Conservation (phyloP, 148 eudicot species). For the Amaranthus hypochondriacus region DNA sequence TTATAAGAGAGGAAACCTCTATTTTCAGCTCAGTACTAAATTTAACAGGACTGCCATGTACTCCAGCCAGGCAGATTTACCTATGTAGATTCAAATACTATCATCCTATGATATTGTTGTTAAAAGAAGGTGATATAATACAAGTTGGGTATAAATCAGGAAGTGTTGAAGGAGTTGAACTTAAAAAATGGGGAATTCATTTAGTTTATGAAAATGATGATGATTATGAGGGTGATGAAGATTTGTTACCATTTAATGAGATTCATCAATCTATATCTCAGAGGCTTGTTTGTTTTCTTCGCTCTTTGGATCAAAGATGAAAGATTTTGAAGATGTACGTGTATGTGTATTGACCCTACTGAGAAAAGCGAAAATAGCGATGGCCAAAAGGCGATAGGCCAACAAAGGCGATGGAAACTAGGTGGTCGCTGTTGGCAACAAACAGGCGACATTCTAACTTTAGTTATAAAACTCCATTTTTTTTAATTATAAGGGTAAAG, state of each 20-base stretch:
- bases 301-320: slow-evolving; percentile 4
- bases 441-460: too few relatives aligned
- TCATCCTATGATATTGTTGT: slow-evolving; percentile 34
- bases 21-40: slow-evolving; percentile 23
- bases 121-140: slow-evolving; percentile 45
- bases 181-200: slow-evolving; percentile 39
- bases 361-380: too few relatives aligned
- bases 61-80: slow-evolving; percentile 43
- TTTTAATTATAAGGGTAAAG: too few relatives aligned
- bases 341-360: not conserved
- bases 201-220: slow-evolving; percentile 59
- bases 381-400: too few relatives aligned
- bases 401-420: too few relatives aligned
- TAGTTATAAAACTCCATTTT: too few relatives aligned
- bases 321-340: not conserved
- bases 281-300: slow-evolving; percentile 32
- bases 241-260: slow-evolving; percentile 22
- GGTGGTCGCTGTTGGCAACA: too few relatives aligned
- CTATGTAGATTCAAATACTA: slow-evolving; percentile 41
- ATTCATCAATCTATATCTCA: slow-evolving; percentile 40
- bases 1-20: slow-evolving; percentile 22
- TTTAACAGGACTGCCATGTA: slow-evolving; percentile 41
- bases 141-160: slow-evolving; percentile 19
- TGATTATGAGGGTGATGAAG: slow-evolving; percentile 48
- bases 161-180: slow-evolving; percentile 27